These are phyloP conservation scores for Puccinellia tenuiflora DNA, from an alignment of 176 grass and related monocot genomes.

Conservation along the genomic window DNA sequence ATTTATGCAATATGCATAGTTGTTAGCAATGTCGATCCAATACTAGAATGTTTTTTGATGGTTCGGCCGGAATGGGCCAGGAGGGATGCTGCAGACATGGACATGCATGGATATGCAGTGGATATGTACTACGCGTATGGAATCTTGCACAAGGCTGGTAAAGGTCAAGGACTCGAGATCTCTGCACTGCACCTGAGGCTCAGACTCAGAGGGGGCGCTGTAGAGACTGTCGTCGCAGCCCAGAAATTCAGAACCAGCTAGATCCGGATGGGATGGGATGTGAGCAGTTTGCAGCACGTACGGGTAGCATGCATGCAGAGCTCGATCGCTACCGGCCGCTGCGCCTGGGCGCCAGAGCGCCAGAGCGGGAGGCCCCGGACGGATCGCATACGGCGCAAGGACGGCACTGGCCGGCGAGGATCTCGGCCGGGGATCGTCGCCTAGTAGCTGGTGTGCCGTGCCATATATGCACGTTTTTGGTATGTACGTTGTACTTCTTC, in stretches of 20 bases:
- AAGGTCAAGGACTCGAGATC: constrained; percentile 42
- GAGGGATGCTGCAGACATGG: background rate
- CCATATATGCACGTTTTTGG: background rate
- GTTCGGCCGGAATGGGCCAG: background rate
- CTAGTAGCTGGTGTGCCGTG: background rate
- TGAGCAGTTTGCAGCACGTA: background rate
- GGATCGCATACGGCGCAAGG: background rate
- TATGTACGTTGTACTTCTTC: background rate
- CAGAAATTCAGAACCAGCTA: constrained; percentile 1
- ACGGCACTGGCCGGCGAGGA: background rate
- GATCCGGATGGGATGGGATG: background rate
- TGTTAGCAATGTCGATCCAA: too few species aligned
- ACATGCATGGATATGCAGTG: background rate
- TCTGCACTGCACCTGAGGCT: constrained; percentile 2
- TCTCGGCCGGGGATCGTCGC: background rate
- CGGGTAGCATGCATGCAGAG: background rate
- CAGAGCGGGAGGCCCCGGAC: constrained; percentile 28
- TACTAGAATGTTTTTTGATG: constrained; percentile 1
- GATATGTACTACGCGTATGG: background rate
- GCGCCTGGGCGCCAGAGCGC: background rate
- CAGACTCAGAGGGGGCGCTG: background rate
- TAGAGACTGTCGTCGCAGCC: background rate
- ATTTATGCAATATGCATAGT: too few species aligned
- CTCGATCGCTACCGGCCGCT: background rate
- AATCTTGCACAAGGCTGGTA: constrained; percentile 41